These are phyloP conservation scores for Potentilla sterilis DNA, from an alignment of 306 rosid species.

Conservation along the genomic window DNA sequence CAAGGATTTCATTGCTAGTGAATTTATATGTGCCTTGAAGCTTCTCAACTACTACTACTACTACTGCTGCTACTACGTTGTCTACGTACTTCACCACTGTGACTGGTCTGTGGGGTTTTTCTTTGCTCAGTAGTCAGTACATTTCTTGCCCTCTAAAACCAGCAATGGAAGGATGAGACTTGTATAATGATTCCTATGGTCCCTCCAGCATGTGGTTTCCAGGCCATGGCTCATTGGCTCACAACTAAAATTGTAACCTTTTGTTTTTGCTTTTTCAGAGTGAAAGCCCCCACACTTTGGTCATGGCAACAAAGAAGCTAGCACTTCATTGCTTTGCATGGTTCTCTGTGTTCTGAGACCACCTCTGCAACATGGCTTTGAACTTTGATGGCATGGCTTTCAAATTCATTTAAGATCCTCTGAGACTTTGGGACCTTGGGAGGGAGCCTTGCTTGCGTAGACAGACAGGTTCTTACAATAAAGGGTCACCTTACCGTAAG, in stretches of 20 bases:
- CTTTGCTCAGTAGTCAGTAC: neutral
- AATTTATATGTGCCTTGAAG: slow-evolving; percentile 6
- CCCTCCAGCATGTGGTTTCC: slow-evolving; percentile 32
- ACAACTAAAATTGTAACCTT: slow-evolving; percentile 7
- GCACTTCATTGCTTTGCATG: neutral
- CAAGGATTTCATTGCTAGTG: slow-evolving; percentile 23
- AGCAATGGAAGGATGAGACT: slow-evolving; percentile 6
- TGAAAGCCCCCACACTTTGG: neutral
- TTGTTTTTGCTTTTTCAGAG: slow-evolving; percentile 12
- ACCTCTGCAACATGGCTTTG: neutral
- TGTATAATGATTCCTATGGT: slow-evolving; percentile 7
- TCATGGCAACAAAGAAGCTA: slow-evolving; percentile 6
- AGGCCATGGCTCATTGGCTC: neutral
- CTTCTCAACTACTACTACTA: slow-evolving; percentile 20
- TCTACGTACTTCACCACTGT: neutral
- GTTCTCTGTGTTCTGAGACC: neutral
- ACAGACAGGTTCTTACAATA: slow-evolving; percentile 1
- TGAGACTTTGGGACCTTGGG: neutral
- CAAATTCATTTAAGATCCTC: neutral
- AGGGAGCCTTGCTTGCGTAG: neutral
- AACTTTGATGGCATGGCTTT: neutral
- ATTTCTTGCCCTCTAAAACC: slow-evolving; percentile 15
- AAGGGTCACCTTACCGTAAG: slow-evolving; percentile 18
- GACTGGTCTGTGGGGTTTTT: neutral
- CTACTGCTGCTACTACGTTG: neutral